Percentiles rank a stretch among this genome's conserved stretches.
Evolutionary conservation across 164 flowering plant species (phyloP).

Genomic region (Tinospora cordifolia): DNA sequence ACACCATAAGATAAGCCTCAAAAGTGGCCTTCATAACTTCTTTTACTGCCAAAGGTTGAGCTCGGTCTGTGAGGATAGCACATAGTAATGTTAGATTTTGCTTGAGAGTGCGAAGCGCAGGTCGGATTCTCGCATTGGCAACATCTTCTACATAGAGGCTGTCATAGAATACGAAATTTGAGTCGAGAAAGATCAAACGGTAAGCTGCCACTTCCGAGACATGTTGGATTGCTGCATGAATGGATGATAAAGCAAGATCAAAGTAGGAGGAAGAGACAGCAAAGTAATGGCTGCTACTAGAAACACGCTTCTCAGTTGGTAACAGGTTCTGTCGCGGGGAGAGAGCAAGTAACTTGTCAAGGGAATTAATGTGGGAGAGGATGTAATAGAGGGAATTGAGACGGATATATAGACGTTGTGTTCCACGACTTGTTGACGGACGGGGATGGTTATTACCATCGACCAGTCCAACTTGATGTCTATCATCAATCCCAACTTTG

Average conservation of each 20-base stretch:
- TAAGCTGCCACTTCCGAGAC: constrained; percentile 85
- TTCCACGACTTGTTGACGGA: constrained; percentile 88
- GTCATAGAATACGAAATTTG: constrained; percentile 56
- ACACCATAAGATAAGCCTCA: constrained; percentile 76
- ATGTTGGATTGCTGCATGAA: constrained; percentile 49
- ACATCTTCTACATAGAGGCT: constrained; percentile 58
- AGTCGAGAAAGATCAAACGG: constrained; percentile 81
- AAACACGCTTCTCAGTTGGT: constrained; percentile 23
- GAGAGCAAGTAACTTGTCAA: constrained; percentile 60
- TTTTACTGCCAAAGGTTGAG: constrained; percentile 61
- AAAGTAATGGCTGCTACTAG: constrained; percentile 22
- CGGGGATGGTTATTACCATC: constrained; percentile 61
- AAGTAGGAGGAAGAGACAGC: constrained; percentile 41
- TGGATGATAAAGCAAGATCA: constrained; percentile 40
- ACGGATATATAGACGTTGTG: constrained; percentile 90
- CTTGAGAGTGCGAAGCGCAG: constrained; percentile 67
- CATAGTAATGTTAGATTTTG: constrained; percentile 69
- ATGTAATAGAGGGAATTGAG: constrained; percentile 85
- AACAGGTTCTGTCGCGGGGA: constrained; percentile 38
- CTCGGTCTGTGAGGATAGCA: constrained; percentile 56
- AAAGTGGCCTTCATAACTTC: constrained; percentile 83
- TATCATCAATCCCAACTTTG: constrained; percentile 28
- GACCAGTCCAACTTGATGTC: constrained; percentile 6
- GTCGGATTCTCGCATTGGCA: constrained; percentile 56
- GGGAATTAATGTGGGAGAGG: constrained; percentile 49